phyloP scores from a whole-genome alignment of 2,329 filamentous ascomycete genomes.

The Thielaviopsis musarum region DNA sequence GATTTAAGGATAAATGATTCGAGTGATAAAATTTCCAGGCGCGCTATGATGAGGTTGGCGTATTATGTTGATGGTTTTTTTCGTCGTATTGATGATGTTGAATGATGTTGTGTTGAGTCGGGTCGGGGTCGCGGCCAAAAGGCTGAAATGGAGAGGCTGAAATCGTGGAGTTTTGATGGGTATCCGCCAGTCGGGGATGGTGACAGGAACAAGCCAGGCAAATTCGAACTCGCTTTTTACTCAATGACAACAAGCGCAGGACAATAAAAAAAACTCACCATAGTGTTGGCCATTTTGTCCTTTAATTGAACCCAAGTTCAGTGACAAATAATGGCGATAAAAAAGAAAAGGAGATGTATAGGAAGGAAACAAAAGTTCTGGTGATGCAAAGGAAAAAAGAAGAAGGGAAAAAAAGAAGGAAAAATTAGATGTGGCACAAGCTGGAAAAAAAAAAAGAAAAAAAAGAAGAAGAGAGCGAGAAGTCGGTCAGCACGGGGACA shows the following conservation, averaged over 20 bases:
- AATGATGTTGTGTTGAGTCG: too few relatives aligned
- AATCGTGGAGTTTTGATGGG: not conserved
- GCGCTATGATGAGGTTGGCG: too few relatives aligned
- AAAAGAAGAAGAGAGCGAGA: not conserved
- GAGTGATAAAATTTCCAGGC: not conserved
- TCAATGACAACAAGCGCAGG: not conserved
- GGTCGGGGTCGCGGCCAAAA: not conserved
- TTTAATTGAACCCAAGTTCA: not conserved
- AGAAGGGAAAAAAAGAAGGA: conserved; percentile 1
- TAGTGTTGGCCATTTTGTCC: conserved; percentile 8
- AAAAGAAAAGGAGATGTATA: not conserved
- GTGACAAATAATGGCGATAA: not conserved
- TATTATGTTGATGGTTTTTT: too few relatives aligned
- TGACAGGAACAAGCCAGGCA: not conserved
- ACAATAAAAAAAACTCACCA: conserved; percentile 3
- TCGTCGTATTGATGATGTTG: too few relatives aligned
- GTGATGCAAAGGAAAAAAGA: not conserved
- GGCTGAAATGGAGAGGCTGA: not conserved
- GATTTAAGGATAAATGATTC: not conserved
- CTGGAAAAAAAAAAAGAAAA: not conserved
- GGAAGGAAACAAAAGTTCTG: not conserved
- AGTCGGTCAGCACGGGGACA: not conserved
- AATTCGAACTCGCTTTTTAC: not conserved
- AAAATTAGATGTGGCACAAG: conserved; percentile 1
- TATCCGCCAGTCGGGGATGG: not conserved